Evolutionary conservation across 768 basidiomycete genomes (phyloP).

Genomic region (Termitomyces sp.): DNA sequence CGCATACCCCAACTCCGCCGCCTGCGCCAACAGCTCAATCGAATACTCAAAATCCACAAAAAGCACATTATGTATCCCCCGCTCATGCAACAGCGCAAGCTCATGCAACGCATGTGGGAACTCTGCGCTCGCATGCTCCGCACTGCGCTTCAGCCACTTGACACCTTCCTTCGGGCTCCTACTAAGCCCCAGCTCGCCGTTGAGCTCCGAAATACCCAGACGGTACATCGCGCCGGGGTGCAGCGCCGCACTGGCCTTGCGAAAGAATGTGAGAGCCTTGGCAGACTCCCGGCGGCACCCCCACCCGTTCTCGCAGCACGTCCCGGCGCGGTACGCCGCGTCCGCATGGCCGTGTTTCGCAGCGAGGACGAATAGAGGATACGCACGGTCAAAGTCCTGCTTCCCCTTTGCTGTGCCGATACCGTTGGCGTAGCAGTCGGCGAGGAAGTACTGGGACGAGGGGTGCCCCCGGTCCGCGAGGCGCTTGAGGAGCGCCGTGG

Average conservation of each 20-base stretch:
- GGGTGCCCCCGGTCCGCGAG: conserved; percentile 94
- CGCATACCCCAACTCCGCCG: conserved; percentile 93
- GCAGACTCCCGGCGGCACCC: conserved; percentile 90
- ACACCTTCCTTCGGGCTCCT: conserved; percentile 94
- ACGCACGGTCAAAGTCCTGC: conserved; percentile 97
- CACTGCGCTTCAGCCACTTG: conserved; percentile 97
- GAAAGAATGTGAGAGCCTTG: conserved; percentile 91
- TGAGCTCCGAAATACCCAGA: conserved; percentile 92
- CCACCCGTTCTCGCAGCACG: conserved; percentile 99
- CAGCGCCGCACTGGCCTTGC: conserved; percentile 86
- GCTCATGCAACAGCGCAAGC: conserved; percentile 88
- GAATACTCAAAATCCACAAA: conserved; percentile 97
- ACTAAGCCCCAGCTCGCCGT: conserved; percentile 86
- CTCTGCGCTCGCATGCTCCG: conserved; percentile 91
- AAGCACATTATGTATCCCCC: conserved; percentile 97
- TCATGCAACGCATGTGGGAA: conserved; percentile 97
- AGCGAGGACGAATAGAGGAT: conserved; percentile 92
- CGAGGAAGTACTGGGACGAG: conserved; percentile 94
- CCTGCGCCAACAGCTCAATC: conserved; percentile 90
- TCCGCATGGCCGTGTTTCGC: conserved; percentile 98
- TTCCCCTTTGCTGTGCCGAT: conserved; percentile 86
- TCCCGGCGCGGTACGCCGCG: conserved; percentile 92
- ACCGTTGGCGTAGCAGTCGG: conserved; percentile 98
- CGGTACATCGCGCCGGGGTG: conserved; percentile 98
- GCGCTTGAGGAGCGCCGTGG: conserved; percentile 80